Evolutionary conservation across 1,284 basidiomycete genomes (phyloP), one percentile per base, ranked within the genome.

Genomic region (Xerocomus amazonicus): DNA sequence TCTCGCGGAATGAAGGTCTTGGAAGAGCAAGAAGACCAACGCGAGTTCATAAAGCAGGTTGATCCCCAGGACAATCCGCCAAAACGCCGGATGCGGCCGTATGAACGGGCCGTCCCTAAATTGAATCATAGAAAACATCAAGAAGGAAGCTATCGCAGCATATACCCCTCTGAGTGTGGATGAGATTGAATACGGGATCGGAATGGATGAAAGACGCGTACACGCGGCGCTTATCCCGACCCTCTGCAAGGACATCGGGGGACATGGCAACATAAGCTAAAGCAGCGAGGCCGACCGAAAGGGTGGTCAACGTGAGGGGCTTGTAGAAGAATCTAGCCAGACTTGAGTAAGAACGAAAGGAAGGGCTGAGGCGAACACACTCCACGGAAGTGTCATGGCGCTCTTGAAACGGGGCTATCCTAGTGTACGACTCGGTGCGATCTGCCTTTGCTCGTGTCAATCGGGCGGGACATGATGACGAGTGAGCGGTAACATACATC

Each of bases 21-120:
- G 88, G 68, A 91, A 92, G 42, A 91, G 76, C 31, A 92, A 66
- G 68, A 90, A 92, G 44, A 90, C 89, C 35, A 92, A 72, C 4
- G 78, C 80, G 37, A 91, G 73, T 63, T 90, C 87, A 63, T 92
- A 92, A 26, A 91, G 73, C 13, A 92, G 67, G 67, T 92, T 92
- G 52, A 89, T 70, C 10, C 89, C 89, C 23, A 90, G 72, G 2
- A 88, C 76, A 34, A 81, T 70, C 48, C 87, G 75, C 87, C 87
- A 90, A 66, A 89, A 86, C 16, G 82, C 83, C 53, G 84, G 83
- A 63, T 85, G 84, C 0, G 84, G 84, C 42, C 85, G 80, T 62
- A 87, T 75, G 61, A 84, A 88, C 26, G 89, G 89, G 0, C 89
- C 89, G 63, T 92, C 89, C 49, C 89, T 84, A 63, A 91, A 91